These are phyloP conservation scores for Allantophomopsis lycopodina DNA, from an alignment of 2,329 filamentous ascomycete species.

Conservation along the genomic window DNA sequence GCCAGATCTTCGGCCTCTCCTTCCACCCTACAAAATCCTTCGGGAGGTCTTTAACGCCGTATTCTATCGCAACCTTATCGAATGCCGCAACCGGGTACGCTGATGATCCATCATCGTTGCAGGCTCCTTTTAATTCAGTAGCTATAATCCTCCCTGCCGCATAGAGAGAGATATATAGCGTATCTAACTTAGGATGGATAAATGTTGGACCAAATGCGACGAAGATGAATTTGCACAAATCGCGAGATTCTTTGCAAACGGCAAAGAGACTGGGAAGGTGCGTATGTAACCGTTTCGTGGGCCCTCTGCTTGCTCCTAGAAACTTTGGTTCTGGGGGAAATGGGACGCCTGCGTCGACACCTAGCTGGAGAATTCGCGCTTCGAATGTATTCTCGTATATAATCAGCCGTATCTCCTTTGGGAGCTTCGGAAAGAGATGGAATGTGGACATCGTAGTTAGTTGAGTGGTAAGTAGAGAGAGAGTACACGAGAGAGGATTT, in stretches of 20 bases:
- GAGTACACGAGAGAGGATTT: too few species aligned
- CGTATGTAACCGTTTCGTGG: too few species aligned
- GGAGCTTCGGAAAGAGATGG: too few species aligned
- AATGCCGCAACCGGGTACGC: slow-evolving; percentile 4
- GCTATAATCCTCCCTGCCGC: slow-evolving; percentile 3
- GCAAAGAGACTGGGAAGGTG: slow-evolving; percentile 4
- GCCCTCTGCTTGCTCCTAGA: too few species aligned
- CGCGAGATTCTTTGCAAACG: slow-evolving; percentile 5
- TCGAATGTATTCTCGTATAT: too few species aligned
- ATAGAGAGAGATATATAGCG: slow-evolving; percentile 6
- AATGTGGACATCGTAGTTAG: too few species aligned
- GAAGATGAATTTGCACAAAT: slow-evolving; percentile 3
- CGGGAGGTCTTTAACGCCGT: slow-evolving; percentile 3
- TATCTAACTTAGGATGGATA: slow-evolving; percentile 4
- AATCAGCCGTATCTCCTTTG: too few species aligned
- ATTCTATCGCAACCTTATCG: slow-evolving; percentile 5
- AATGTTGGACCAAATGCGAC: slow-evolving; percentile 3
- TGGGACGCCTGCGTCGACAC: too few species aligned
- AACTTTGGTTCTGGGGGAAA: background rate
- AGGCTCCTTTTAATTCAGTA: slow-evolving; percentile 4
- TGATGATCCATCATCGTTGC: slow-evolving; percentile 3
- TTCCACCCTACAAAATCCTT: slow-evolving; percentile 3
- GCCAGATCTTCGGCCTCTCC: slow-evolving; percentile 3
- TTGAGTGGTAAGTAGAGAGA: too few species aligned
- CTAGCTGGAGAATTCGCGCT: too few species aligned